Conservation (phyloP, 2,329 filamentous ascomycete genomes). For the Aspergillus versicolor region DNA sequence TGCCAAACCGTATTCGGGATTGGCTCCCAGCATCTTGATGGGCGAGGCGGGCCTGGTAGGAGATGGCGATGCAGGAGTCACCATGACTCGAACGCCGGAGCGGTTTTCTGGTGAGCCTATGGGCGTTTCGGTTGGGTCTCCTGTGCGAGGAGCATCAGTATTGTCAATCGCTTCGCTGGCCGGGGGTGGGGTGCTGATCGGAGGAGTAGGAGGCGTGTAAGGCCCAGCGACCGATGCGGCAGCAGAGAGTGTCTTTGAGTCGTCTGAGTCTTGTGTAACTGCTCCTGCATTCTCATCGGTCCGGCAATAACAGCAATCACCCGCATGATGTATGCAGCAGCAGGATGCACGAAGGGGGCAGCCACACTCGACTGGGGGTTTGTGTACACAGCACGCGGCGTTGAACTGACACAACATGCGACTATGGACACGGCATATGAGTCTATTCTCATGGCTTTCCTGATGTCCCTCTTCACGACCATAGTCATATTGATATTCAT, state of each 20-base stretch:
- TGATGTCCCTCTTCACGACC: not conserved
- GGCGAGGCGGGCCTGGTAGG: not conserved
- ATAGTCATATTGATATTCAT: not conserved
- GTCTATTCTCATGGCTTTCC: not conserved
- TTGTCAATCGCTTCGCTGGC: no score
- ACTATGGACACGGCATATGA: slow-evolving; percentile 6
- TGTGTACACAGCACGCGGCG: slow-evolving; percentile 20
- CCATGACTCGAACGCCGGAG: not conserved
- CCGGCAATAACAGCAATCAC: slow-evolving; percentile 21
- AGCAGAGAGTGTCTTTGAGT: not conserved
- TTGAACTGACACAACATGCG: slow-evolving; percentile 17
- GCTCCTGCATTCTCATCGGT: not conserved
- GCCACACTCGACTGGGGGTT: slow-evolving; percentile 3
- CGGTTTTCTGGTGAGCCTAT: not conserved
- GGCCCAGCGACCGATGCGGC: not conserved
- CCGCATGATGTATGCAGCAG: slow-evolving; percentile 22
- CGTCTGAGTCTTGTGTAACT: not conserved
- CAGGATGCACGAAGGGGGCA: slow-evolving; percentile 19
- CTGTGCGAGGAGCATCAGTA: not conserved
- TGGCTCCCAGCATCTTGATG: not conserved
- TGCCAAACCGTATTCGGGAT: not conserved
- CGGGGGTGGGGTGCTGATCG: not conserved
- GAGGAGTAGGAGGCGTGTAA: not conserved
- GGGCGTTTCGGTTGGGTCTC: not conserved
- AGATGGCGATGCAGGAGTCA: not conserved